phyloP scores from a whole-genome alignment of 371 early-diverging fungal genomes.

The Mycotypha africana region DNA sequence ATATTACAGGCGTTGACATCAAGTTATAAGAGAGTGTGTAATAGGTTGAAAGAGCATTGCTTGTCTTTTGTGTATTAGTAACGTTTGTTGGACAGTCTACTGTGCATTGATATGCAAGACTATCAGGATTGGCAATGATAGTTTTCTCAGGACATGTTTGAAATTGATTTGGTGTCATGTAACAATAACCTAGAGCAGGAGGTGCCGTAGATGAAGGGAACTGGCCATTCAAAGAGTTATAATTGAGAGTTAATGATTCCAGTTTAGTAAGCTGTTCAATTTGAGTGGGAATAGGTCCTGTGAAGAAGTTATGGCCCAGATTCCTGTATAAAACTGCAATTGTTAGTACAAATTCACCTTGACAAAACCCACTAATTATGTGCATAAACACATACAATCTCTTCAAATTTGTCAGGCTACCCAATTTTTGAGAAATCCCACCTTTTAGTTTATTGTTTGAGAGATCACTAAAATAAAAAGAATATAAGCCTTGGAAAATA shows the following conservation, averaged over 20 bases:
- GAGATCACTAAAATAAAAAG: constrained; percentile 29
- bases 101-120: constrained; percentile 50
- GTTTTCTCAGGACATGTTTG: constrained; percentile 40
- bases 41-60: too few relatives aligned
- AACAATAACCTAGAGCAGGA: constrained; percentile 36
- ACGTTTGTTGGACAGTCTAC: constrained; percentile 44
- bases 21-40: too few relatives aligned
- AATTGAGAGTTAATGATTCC: constrained; percentile 42
- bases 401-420: constrained; percentile 34
- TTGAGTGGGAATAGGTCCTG: constrained; percentile 39
- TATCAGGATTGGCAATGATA: constrained; percentile 31
- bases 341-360: background rate
- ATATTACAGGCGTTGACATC: too few relatives aligned
- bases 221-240: constrained; percentile 41
- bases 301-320: constrained; percentile 42
- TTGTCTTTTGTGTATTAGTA: too few relatives aligned
- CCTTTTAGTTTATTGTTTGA: constrained; percentile 51
- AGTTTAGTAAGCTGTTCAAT: constrained; percentile 33
- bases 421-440: constrained; percentile 31
- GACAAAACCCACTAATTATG: background rate
- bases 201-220: constrained; percentile 46
- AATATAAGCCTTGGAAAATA: background rate
- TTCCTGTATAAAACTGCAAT: constrained; percentile 29
- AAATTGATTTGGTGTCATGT: constrained; percentile 49
- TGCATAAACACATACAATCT: constrained; percentile 38